These are phyloP conservation scores for Allantophomopsis cytisporea DNA, from an alignment of 2,329 filamentous ascomycete species.

Conservation along the genomic window DNA sequence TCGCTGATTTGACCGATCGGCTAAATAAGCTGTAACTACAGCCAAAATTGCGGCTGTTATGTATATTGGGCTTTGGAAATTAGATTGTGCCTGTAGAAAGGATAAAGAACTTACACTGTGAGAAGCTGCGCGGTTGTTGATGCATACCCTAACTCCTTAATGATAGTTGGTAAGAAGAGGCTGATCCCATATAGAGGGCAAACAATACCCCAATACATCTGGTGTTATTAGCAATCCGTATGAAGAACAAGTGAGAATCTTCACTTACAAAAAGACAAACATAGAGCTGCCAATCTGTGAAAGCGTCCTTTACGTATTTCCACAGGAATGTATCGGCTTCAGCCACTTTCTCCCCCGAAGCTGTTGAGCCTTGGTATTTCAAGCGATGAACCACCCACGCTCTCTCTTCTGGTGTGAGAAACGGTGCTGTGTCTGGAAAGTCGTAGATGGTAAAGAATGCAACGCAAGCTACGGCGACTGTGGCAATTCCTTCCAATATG, in stretches of 20 bases:
- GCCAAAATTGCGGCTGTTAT: slow-evolving; percentile 49
- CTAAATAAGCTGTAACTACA: slow-evolving; percentile 36
- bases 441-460: slow-evolving; percentile 32
- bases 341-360: slow-evolving; percentile 9
- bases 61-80: slow-evolving; percentile 33
- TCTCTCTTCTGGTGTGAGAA: slow-evolving; percentile 24
- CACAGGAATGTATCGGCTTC: slow-evolving; percentile 17
- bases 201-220: slow-evolving; percentile 53
- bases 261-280: slow-evolving; percentile 4
- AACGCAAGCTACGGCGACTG: slow-evolving; percentile 21
- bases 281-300: slow-evolving; percentile 31
- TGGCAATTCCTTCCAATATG: slow-evolving; percentile 32
- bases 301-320: slow-evolving; percentile 23
- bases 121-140: slow-evolving; percentile 29
- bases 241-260: background rate
- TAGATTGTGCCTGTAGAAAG: background rate
- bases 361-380: slow-evolving; percentile 9
- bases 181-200: slow-evolving; percentile 25
- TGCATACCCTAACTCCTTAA: slow-evolving; percentile 35
- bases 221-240: slow-evolving; percentile 27
- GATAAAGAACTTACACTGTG: slow-evolving; percentile 7
- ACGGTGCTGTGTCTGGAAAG: slow-evolving; percentile 24
- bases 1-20: slow-evolving; percentile 37
- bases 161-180: slow-evolving; percentile 25
- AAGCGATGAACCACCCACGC: slow-evolving; percentile 12